Percentiles rank a stretch among this genome's conserved stretches.
phyloP scores from a whole-genome alignment of 2,329 filamentous ascomycete species.

The Aureobasidium subglaciale region DNA sequence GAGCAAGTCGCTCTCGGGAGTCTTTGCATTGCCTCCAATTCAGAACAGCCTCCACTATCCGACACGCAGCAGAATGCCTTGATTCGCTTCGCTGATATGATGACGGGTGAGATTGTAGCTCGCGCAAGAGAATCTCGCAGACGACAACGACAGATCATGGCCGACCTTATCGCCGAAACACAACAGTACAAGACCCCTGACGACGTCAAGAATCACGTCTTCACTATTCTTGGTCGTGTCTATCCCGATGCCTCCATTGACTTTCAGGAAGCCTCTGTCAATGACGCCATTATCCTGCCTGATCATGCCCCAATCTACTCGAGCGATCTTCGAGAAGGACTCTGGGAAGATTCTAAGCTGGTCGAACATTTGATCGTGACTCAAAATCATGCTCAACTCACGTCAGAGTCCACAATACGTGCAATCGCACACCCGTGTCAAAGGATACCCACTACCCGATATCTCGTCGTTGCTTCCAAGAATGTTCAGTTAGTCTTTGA shows the following conservation, averaged over 20 bases:
- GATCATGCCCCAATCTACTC: constrained; percentile 24
- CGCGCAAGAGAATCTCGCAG: constrained; percentile 34
- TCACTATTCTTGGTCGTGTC: constrained; percentile 25
- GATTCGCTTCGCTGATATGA: constrained; percentile 33
- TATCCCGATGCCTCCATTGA: constrained; percentile 31
- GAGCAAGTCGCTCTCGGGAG: constrained; percentile 37
- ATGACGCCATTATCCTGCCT: constrained; percentile 24
- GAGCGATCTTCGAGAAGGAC: constrained; percentile 30
- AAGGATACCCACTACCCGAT: constrained; percentile 26
- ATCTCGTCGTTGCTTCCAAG: constrained; percentile 35
- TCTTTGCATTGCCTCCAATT: constrained; percentile 38
- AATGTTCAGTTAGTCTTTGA: constrained; percentile 41
- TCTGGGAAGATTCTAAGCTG: constrained; percentile 40
- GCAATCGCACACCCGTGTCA: constrained; percentile 33
- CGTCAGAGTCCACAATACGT: constrained; percentile 30
- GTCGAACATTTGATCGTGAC: constrained; percentile 34
- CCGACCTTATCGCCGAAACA: constrained; percentile 28
- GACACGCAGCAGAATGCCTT: constrained; percentile 28
- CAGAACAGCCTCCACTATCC: constrained; percentile 28
- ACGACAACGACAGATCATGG: constrained; percentile 34
- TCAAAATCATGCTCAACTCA: constrained; percentile 29
- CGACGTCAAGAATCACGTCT: constrained; percentile 24
- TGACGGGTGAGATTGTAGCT: constrained; percentile 37
- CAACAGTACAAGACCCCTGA: constrained; percentile 17
- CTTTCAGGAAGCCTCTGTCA: constrained; percentile 21